phyloP scores from a whole-genome alignment of 2,329 filamentous ascomycete genomes.

The Nannizzia gypsea region DNA sequence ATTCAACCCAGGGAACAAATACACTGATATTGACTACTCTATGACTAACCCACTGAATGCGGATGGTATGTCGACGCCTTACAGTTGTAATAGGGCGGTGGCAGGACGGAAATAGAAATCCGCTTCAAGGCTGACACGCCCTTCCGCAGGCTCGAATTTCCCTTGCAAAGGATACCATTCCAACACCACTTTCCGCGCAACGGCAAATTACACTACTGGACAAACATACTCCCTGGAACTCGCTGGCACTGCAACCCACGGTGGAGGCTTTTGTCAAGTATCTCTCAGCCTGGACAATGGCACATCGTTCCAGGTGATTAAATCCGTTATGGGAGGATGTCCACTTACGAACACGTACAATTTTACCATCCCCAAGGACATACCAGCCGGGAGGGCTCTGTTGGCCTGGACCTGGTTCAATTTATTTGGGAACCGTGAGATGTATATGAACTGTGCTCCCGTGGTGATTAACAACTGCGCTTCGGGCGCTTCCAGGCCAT shows the following conservation, averaged over 20 bases:
- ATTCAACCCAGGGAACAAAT: constrained; percentile 5
- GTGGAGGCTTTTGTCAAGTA: constrained; percentile 65
- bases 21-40: constrained; percentile 6
- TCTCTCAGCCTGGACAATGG: constrained; percentile 63
- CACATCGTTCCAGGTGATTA: constrained; percentile 55
- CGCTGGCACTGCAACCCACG: constrained; percentile 50
- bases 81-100: neutral
- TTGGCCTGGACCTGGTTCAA: constrained; percentile 73
- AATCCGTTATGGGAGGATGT: constrained; percentile 50
- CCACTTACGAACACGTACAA: constrained; percentile 43
- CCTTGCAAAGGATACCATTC: constrained; percentile 61
- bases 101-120: neutral
- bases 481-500: neutral
- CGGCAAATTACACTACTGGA: constrained; percentile 53
- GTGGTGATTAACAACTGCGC: constrained; percentile 44
- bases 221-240: constrained; percentile 52
- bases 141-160: constrained; percentile 48
- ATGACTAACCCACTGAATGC: constrained; percentile 4
- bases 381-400: constrained; percentile 49
- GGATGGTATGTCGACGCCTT: neutral
- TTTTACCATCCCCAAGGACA: constrained; percentile 55
- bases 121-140: neutral
- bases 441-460: constrained; percentile 75
- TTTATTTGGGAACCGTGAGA: constrained; percentile 33
- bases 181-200: constrained; percentile 40